phyloP scores from a whole-genome alignment of 805 yeast genomes.

The Pichia thaimueangensis region DNA sequence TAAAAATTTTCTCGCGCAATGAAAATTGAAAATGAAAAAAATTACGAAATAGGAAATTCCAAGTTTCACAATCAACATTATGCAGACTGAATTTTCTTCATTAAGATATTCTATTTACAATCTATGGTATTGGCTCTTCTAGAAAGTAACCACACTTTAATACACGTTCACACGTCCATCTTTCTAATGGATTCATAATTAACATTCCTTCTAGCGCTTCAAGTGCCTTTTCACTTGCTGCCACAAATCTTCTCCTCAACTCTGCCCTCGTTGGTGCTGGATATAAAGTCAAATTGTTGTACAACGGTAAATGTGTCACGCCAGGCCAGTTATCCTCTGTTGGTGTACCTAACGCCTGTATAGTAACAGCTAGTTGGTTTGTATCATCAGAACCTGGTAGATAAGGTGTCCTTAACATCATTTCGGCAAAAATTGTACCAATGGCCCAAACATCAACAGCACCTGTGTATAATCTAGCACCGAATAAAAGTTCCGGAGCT shows the following conservation, averaged over 20 bases:
- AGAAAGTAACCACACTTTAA: constrained; percentile 60
- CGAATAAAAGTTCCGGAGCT: constrained; percentile 89
- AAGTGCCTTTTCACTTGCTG: constrained; percentile 82
- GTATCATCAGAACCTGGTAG: constrained; percentile 87
- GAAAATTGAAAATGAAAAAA: too few relatives aligned
- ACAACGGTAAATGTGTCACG: constrained; percentile 71
- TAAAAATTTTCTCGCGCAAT: too few relatives aligned
- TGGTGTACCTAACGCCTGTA: constrained; percentile 94
- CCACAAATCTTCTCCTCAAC: constrained; percentile 74
- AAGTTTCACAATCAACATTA: too few relatives aligned
- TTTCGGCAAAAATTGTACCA: constrained; percentile 92
- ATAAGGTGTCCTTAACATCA: constrained; percentile 92
- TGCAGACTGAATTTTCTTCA: too few relatives aligned
- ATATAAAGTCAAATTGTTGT: constrained; percentile 64
- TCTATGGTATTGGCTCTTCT: constrained; percentile 73
- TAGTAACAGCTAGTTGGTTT: constrained; percentile 90
- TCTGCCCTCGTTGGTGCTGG: constrained; percentile 82
- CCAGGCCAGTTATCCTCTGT: constrained; percentile 90
- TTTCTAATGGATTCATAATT: constrained; percentile 66
- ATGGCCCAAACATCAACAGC: constrained; percentile 96
- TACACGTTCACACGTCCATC: constrained; percentile 62
- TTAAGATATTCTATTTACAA: too few relatives aligned
- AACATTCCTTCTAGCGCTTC: constrained; percentile 70
- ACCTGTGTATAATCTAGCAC: constrained; percentile 81
- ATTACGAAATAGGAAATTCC: too few relatives aligned